A percentile compares a stretch with the other conserved stretches of the same genome.
Conservation (phyloP, 805 yeast species). For the Saccharomycopsis vini region DNA sequence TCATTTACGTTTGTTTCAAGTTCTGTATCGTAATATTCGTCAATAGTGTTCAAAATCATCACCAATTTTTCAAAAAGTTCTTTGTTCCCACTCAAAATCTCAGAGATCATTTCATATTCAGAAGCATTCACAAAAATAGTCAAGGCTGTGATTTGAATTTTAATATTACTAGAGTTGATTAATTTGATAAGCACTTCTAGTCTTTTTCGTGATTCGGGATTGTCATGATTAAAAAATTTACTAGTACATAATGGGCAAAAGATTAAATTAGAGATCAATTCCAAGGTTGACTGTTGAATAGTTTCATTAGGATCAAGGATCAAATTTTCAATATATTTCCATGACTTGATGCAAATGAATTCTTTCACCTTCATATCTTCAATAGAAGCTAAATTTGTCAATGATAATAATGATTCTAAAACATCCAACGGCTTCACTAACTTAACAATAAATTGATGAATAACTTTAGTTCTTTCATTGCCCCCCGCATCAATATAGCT, state of each 20-base stretch:
- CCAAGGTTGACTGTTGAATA: constrained; percentile 40
- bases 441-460: constrained; percentile 4
- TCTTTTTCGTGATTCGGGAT: constrained; percentile 6
- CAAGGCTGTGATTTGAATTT: constrained; percentile 20
- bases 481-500: neutral
- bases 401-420: constrained; percentile 38
- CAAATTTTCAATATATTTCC: constrained; percentile 28
- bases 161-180: constrained; percentile 20
- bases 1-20: constrained; percentile 6
- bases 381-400: constrained; percentile 42
- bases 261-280: constrained; percentile 39
- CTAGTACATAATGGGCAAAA: constrained; percentile 25
- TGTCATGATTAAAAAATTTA: constrained; percentile 25
- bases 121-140: constrained; percentile 25
- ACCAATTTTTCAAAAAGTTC: constrained; percentile 16
- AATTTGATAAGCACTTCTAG: constrained; percentile 23
- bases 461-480: neutral
- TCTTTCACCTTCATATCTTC: constrained; percentile 28
- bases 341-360: constrained; percentile 25
- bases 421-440: constrained; percentile 30
- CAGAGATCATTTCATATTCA: constrained; percentile 22
- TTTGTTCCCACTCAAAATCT: constrained; percentile 5
- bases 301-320: constrained; percentile 30
- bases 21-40: constrained; percentile 12
- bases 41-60: constrained; percentile 7